Evolutionary conservation across 768 basidiomycete genomes (phyloP).

Genomic region (Podaxis mareebaensis): DNA sequence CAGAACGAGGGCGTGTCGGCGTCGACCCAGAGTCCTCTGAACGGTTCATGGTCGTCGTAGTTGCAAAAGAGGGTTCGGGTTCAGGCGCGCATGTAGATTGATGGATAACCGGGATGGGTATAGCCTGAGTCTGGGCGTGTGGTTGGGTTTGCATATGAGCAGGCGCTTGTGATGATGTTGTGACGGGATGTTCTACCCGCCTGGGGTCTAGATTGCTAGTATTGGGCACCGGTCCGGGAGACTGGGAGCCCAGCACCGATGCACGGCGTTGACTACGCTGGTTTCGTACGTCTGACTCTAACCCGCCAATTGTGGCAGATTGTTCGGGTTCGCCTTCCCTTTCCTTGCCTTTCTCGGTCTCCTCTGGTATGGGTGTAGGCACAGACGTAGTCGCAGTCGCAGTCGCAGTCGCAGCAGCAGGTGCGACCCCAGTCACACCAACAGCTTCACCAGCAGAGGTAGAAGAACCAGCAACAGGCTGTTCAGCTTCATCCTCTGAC

Average conservation of each 20-base stretch:
- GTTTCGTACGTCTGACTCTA: not conserved
- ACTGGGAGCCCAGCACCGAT: too few relatives aligned
- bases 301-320: constrained; percentile 11
- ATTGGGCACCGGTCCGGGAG: not conserved
- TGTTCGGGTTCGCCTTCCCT: constrained; percentile 13
- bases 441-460: not conserved
- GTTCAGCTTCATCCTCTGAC: constrained; percentile 10
- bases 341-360: constrained; percentile 34
- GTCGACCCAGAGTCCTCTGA: not conserved
- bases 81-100: not conserved
- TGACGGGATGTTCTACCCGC: not conserved
- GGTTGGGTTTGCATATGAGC: not conserved
- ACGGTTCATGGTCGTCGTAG: constrained; percentile 11
- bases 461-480: not conserved
- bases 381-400: not conserved
- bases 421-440: not conserved
- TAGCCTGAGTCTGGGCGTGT: not conserved
- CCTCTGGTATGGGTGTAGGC: not conserved
- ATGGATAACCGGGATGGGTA: not conserved
- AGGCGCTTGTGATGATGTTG: not conserved
- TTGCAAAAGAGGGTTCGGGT: too few relatives aligned
- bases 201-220: not conserved
- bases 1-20: not conserved
- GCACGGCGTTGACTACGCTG: not conserved
- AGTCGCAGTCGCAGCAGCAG: not conserved